Evolutionary conservation across 139 green algal genomes (phyloP), one percentile per base, ranked within the genome.

Genomic region (Micromonas commoda): DNA sequence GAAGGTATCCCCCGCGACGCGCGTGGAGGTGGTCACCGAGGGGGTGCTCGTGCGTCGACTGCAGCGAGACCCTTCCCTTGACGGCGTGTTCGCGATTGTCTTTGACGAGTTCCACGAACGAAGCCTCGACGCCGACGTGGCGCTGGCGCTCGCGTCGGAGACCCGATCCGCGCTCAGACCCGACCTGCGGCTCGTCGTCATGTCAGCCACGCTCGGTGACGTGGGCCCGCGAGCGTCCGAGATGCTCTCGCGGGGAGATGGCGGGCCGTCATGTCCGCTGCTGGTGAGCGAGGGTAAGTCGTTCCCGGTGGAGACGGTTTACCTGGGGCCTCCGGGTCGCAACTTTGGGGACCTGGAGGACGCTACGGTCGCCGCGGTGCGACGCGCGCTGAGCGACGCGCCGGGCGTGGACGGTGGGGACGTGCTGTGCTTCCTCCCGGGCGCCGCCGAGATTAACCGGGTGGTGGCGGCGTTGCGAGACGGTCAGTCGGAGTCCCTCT

Each of bases 91-190:
- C 4, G 75, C 75, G 26, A 57, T 88, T 21, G 26, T 88, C 13
- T 68, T 88, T 24, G 85, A 86, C 64, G 85, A 91, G 78, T 90
- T 90, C 77, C 89, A 92, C 78, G 89, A 92, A 76, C 81, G 89
- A 45, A 84, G 78, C 32, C 71, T 90, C 61, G 87, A 91, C n/a
- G 77, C 77, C 9, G 89, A 92, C 82, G 34, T 84, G 67, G 77
- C 77, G 0, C 85, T 92, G 54, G 73, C 89, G 24, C 80, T 92
- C 57, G 73, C 35, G n/a, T 66, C 83, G 65, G 85, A 89, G 65
- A 35, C 71, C 23, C 84, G 89, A 80, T 23, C 64, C 0, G 73
- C 81, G 69, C 33, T 76, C 2, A 28, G 81, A 19, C 81, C 80
- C 2, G 86, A 86, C 33, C 77, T 85, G 16, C 69, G 87, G 75